Percentiles rank a stretch among this genome's conserved stretches.
Evolutionary conservation across 2,329 filamentous ascomycete species (phyloP).

Genomic region (Phyllosticta citriasiana): DNA sequence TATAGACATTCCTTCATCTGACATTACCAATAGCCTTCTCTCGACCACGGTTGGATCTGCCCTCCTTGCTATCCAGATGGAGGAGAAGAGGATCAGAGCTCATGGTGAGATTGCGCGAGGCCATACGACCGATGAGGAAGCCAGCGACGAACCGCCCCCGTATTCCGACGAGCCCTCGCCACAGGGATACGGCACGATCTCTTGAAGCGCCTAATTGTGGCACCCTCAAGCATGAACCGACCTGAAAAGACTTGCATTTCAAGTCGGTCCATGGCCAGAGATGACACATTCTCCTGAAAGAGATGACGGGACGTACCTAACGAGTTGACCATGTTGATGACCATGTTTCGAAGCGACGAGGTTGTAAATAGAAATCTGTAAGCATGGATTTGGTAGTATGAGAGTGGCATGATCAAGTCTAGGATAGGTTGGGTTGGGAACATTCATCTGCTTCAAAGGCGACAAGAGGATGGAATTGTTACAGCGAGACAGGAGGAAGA

Average conservation of each 20-base stretch:
- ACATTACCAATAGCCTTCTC: constrained; percentile 42
- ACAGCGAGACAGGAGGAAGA: too few relatives aligned
- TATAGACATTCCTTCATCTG: not conserved
- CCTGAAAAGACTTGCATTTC: not conserved
- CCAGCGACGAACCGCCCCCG: not conserved
- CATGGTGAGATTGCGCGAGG: not conserved
- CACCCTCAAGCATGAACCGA: not conserved
- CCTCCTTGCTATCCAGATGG: constrained; percentile 73
- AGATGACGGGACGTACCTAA: not conserved
- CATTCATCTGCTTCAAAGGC: not conserved
- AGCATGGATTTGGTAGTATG: not conserved
- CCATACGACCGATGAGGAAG: not conserved
- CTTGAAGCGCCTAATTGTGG: not conserved
- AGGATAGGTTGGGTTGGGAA: not conserved
- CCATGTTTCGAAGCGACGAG: not conserved
- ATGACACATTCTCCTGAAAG: not conserved
- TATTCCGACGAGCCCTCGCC: not conserved
- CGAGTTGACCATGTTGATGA: not conserved
- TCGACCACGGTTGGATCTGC: constrained; percentile 79
- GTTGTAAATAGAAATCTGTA: not conserved
- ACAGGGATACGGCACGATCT: not conserved
- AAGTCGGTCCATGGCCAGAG: not conserved
- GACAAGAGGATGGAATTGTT: not conserved
- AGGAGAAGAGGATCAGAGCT: constrained; percentile 40
- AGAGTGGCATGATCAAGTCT: not conserved